Conservation (phyloP, 495 filamentous ascomycete genomes). For the Corynascus novoguineensis region DNA sequence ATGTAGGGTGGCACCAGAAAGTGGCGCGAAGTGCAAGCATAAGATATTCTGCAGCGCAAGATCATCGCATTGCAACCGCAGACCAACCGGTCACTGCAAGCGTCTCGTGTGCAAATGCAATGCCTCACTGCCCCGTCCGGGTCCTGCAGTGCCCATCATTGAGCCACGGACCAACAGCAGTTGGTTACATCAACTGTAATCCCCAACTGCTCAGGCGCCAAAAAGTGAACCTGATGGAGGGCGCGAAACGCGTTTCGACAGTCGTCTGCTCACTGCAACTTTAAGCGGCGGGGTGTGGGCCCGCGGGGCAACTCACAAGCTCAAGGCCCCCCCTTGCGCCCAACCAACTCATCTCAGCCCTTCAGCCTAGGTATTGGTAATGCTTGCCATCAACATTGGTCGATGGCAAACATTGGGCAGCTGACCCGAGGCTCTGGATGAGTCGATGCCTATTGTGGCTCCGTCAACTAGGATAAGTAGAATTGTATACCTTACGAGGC, state of each 20-base stretch:
- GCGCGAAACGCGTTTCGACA: too few relatives aligned
- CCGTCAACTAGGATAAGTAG: not conserved
- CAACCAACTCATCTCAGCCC: not conserved
- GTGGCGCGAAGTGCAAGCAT: conserved; percentile 6
- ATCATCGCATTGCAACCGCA: not conserved
- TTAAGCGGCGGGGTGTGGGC: not conserved
- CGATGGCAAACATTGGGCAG: not conserved
- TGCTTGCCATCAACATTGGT: not conserved
- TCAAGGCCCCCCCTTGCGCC: too few relatives aligned
- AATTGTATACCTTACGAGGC: not conserved
- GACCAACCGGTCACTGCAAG: not conserved
- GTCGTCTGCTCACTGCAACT: too few relatives aligned
- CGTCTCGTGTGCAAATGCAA: not conserved
- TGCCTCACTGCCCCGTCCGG: not conserved
- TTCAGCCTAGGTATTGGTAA: not conserved
- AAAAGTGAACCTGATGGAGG: too few relatives aligned
- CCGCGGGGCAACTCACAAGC: not conserved
- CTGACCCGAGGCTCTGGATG: conserved; percentile 9
- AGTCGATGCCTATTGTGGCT: conserved; percentile 2
- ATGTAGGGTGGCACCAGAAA: conserved; percentile 15
- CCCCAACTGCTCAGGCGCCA: not conserved
- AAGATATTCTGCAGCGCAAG: not conserved
- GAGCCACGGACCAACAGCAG: not conserved
- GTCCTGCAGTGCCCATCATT: not conserved
- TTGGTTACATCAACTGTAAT: not conserved